Percentiles rank a stretch among this genome's conserved stretches.
Conservation (phyloP, 768 basidiomycete species). For the Xanthoconium stramineum region DNA sequence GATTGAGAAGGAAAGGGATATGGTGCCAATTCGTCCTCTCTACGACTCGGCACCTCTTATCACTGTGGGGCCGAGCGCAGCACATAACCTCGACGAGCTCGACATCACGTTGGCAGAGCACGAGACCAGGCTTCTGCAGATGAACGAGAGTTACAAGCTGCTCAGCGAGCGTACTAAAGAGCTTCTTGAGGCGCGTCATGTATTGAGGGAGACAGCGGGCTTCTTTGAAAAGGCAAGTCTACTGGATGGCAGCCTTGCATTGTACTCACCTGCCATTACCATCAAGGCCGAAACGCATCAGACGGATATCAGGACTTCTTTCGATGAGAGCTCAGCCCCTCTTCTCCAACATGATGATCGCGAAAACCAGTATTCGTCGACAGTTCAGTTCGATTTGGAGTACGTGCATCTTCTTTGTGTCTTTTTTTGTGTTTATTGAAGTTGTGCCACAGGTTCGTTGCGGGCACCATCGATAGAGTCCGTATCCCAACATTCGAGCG, state of each 20-base stretch:
- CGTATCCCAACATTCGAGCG: slow-evolving; percentile 94
- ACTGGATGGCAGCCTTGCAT: neutral
- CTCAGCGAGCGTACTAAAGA: slow-evolving; percentile 84
- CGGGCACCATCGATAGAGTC: slow-evolving; percentile 92
- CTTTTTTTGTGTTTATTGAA: neutral
- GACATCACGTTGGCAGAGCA: slow-evolving; percentile 85
- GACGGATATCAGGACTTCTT: slow-evolving; percentile 78
- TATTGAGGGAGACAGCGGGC: slow-evolving; percentile 90
- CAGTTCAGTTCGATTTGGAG: slow-evolving; percentile 85
- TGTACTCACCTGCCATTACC: slow-evolving; percentile 9
- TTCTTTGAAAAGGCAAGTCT: slow-evolving; percentile 82
- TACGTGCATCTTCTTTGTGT: slow-evolving; percentile 34
- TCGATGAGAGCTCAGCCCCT: slow-evolving; percentile 89
- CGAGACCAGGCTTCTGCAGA: slow-evolving; percentile 77
- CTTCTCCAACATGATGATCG: slow-evolving; percentile 89
- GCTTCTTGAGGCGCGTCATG: slow-evolving; percentile 90
- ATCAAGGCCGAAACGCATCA: slow-evolving; percentile 74
- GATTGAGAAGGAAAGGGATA: slow-evolving; percentile 82
- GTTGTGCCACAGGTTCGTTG: slow-evolving; percentile 67
- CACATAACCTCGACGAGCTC: slow-evolving; percentile 91
- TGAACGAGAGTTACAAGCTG: slow-evolving; percentile 92
- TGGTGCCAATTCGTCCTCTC: slow-evolving; percentile 78
- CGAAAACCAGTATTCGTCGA: slow-evolving; percentile 56
- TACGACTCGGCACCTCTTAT: slow-evolving; percentile 84
- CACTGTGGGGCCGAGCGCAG: slow-evolving; percentile 87